Conservation (phyloP, 352 stramenopile genomes). For the Pythium dissimile region DNA sequence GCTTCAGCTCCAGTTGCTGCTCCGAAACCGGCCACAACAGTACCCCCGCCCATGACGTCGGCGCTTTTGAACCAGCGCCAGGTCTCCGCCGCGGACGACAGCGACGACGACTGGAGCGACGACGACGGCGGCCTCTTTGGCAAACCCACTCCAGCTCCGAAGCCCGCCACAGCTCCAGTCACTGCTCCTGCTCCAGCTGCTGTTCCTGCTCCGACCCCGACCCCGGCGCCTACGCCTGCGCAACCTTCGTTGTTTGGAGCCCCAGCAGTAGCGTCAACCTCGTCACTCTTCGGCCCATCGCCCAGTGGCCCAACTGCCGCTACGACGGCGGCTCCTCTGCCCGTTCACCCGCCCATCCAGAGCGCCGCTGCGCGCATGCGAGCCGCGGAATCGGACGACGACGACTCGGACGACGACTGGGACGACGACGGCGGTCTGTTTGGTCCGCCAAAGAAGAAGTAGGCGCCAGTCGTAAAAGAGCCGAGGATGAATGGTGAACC, state of each 20-base stretch:
- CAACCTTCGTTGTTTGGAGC: slow-evolving; percentile 8
- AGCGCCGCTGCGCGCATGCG: slow-evolving; percentile 45
- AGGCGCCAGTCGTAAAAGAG: neutral
- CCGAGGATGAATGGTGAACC: neutral
- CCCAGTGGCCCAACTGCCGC: slow-evolving; percentile 7
- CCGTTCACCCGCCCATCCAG: slow-evolving; percentile 43
- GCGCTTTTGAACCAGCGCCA: slow-evolving; percentile 39
- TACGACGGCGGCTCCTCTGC: slow-evolving; percentile 1
- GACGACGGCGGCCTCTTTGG: slow-evolving; percentile 55
- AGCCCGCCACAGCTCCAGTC: slow-evolving; percentile 4
- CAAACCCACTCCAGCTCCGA: slow-evolving; percentile 19
- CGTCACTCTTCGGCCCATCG: slow-evolving; percentile 28
- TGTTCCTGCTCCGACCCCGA: neutral
- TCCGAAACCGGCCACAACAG: slow-evolving; percentile 2
- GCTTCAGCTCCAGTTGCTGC: slow-evolving; percentile 4
- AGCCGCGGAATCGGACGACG: slow-evolving; percentile 36
- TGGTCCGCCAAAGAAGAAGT: slow-evolving; percentile 27
- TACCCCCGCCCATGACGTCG: slow-evolving; percentile 25
- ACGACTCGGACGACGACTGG: slow-evolving; percentile 57
- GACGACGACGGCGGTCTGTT: slow-evolving; percentile 64
- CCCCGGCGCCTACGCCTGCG: neutral
- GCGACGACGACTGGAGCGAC: slow-evolving; percentile 60
- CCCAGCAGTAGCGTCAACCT: neutral
- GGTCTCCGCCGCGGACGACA: slow-evolving; percentile 39
- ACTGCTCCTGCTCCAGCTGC: neutral